These are phyloP conservation scores for Lyophyllum decastes DNA, from an alignment of 768 basidiomycete genomes.

Conservation along the genomic window DNA sequence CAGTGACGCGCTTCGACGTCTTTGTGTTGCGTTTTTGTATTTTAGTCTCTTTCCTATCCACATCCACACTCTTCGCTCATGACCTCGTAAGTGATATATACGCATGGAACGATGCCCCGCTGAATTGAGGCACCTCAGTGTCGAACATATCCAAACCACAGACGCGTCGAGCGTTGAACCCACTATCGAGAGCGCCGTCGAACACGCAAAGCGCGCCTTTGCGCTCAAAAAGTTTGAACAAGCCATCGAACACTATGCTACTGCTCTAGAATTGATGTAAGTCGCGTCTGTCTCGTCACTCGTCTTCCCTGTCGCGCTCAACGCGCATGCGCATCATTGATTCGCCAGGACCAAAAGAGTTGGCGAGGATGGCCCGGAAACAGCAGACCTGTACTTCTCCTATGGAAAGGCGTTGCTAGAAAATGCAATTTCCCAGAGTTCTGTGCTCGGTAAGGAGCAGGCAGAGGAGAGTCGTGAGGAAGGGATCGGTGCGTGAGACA, in stretches of 20 bases:
- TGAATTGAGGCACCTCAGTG: constrained; percentile 2
- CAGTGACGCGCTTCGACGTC: background rate
- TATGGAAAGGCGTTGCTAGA: constrained; percentile 95
- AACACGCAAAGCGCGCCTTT: constrained; percentile 86
- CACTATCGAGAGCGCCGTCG: constrained; percentile 60
- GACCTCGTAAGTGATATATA: constrained; percentile 10
- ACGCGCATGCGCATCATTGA: constrained; percentile 15
- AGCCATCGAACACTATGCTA: constrained; percentile 82
- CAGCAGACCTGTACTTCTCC: constrained; percentile 84
- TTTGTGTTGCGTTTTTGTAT: background rate
- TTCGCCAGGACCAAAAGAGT: constrained; percentile 63
- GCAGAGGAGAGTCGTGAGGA: constrained; percentile 52
- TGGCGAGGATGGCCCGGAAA: constrained; percentile 81
- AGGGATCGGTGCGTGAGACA: constrained; percentile 29
- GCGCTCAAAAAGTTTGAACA: constrained; percentile 86
- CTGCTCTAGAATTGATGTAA: constrained; percentile 81
- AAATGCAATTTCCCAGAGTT: constrained; percentile 83
- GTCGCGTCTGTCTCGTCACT: constrained; percentile 38
- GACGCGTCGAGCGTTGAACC: constrained; percentile 26
- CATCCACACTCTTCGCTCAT: background rate
- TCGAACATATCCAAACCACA: constrained; percentile 5
- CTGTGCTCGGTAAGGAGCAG: constrained; percentile 90
- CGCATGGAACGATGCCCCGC: background rate
- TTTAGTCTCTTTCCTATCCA: background rate
- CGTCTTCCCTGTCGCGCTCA: constrained; percentile 4